Evolutionary conservation across 192 early-diverging fungal genomes (phyloP).

Genomic region (Bifiguratus adelaidae): DNA sequence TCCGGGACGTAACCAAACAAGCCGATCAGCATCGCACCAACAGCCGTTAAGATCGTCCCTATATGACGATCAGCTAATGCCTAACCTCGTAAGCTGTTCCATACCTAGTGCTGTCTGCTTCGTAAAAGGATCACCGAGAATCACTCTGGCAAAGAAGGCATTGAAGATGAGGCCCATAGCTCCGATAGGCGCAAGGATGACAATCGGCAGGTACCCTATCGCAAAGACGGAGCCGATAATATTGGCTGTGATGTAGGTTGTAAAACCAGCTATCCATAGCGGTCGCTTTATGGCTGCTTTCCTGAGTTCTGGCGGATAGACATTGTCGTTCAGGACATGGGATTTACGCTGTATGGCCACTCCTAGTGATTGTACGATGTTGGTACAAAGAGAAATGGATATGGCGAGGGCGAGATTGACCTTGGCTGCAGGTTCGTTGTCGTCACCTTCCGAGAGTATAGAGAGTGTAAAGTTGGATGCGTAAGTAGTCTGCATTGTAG

Average conservation of each 20-base stretch:
- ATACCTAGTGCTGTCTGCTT: constrained; percentile 41
- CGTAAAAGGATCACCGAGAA: constrained; percentile 53
- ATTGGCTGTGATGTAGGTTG: constrained; percentile 55
- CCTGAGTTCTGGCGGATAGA: constrained; percentile 33
- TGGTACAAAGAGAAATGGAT: constrained; percentile 46
- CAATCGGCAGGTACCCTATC: constrained; percentile 66
- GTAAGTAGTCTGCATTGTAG: too few relatives aligned
- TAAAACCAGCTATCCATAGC: constrained; percentile 58
- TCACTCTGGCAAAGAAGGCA: constrained; percentile 56
- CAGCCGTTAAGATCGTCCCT: constrained; percentile 55
- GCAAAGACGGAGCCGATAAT: constrained; percentile 61
- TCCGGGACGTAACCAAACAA: constrained; percentile 69
- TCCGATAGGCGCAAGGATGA: constrained; percentile 66
- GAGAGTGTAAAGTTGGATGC: too few relatives aligned
- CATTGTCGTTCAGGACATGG: constrained; percentile 45
- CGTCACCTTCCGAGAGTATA: not conserved
- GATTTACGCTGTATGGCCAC: constrained; percentile 69
- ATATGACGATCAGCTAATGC: constrained; percentile 2
- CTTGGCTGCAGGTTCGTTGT: constrained; percentile 5
- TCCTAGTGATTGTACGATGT: constrained; percentile 58
- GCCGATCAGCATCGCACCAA: constrained; percentile 56
- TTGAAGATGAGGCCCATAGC: constrained; percentile 68
- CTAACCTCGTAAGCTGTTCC: not conserved
- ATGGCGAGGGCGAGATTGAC: constrained; percentile 34
- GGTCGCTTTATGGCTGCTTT: constrained; percentile 37